Base-by-base conservation (phyloP, 1,139 yeast genomes). In the Candida sanyaensis region DNA sequence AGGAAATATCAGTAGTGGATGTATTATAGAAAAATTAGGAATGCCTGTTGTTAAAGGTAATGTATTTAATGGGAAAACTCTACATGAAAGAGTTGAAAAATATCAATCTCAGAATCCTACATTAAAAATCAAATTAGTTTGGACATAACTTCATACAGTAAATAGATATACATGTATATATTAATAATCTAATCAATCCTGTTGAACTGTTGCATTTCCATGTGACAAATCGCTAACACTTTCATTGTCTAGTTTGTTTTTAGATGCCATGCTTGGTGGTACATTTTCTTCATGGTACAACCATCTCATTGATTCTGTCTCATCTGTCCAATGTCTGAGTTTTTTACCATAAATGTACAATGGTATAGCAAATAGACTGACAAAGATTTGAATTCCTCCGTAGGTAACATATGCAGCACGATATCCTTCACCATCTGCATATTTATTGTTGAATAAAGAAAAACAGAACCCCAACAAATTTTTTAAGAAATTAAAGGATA, bases 1-100 rank as follows among this genome's bases (percentile, higher is more conserved):
- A 58, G 97, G 92, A 0, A 87, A 82, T 50, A 69, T 91, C 4
- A 90, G 87, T 0, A 89, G 96, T 51, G 93, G 96, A 0, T 72
- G 85, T 45, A 81, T 87, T 13, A 82, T 92, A 42, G 97, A 91
- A 61, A 84, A 78, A 53, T 68, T 87, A 44, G 97, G 97, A 0
- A 73, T 85, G 60, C 96, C 97, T 0, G 60, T 68, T 30, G 46
- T 52, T 2, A 47, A 44, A 3, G 58, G 55, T 1, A 57, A 53
- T 5, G 59, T 50, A 10, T 87, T 95, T 91, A 88, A 88, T 58
- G 86, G 83, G 0, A 31, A 50, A 23, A 52, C 64, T 8, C 53
- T 74, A 9, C 41, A 51, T 8, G 64, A 66, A 2, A 61, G 84
- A 37, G 51, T 75, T 13, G 42, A 54, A 1, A 40, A 13, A 0